Conservation (phyloP, 805 yeast genomes). For the Sugiyamaella lignohabitans region DNA sequence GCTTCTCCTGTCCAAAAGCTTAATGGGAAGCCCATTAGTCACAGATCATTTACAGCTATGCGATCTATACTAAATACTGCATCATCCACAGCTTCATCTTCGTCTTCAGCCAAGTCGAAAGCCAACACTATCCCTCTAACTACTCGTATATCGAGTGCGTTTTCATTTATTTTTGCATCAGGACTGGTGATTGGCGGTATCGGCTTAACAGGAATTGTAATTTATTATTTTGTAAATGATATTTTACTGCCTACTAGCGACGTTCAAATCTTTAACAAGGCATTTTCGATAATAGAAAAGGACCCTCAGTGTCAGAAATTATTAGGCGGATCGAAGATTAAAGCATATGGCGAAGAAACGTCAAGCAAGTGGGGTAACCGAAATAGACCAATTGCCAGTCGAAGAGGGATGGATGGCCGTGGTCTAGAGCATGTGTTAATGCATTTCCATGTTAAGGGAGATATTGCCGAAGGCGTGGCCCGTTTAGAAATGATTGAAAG, state of each 20-base stretch:
- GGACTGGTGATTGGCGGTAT: constrained; percentile 32
- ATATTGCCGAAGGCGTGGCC: constrained; percentile 57
- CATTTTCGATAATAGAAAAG: constrained; percentile 68
- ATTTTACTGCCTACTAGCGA: constrained; percentile 86
- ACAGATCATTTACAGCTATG: neutral
- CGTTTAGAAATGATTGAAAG: constrained; percentile 62
- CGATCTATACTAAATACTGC: neutral
- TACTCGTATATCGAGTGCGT: constrained; percentile 19
- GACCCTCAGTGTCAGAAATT: constrained; percentile 53
- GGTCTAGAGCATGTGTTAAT: constrained; percentile 76
- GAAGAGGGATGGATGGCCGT: constrained; percentile 55
- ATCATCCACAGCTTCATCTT: neutral
- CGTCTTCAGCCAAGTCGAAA: neutral
- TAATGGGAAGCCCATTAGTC: too few relatives aligned
- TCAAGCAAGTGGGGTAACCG: constrained; percentile 71
- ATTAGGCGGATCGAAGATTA: constrained; percentile 55
- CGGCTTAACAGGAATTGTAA: constrained; percentile 43
- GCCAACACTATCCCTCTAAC: neutral
- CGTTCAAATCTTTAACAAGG: constrained; percentile 82
- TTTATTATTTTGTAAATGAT: constrained; percentile 73
- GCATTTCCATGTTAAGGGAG: constrained; percentile 82
- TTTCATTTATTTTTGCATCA: constrained; percentile 30
- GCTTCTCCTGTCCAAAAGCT: too few relatives aligned
- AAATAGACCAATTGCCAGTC: constrained; percentile 71
- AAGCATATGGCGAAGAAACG: constrained; percentile 73